A percentile compares a stretch with the other conserved stretches of the same genome.
phyloP scores from a whole-genome alignment of 2,329 filamentous ascomycete genomes.

The Endoconidiophora polonica region DNA sequence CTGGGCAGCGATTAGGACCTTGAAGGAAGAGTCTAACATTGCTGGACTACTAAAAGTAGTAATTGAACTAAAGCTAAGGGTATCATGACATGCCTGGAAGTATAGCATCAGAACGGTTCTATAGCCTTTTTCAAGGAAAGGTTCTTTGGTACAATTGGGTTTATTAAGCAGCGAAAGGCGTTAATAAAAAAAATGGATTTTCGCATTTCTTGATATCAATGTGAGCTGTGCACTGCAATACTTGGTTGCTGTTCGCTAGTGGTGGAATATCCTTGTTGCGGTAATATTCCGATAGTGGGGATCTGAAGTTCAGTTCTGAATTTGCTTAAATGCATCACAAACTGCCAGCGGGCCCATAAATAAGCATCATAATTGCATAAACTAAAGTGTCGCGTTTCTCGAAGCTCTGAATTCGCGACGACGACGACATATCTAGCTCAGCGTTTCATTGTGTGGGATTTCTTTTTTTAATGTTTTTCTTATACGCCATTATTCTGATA shows the following conservation, averaged over 20 bases:
- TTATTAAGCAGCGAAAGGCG: too few relatives aligned
- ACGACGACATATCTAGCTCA: too few relatives aligned
- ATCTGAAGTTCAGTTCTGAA: neutral
- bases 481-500: too few relatives aligned
- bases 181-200: too few relatives aligned
- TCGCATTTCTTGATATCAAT: too few relatives aligned
- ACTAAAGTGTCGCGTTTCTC: too few relatives aligned
- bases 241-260: neutral
- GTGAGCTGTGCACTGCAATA: too few relatives aligned
- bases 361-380: too few relatives aligned
- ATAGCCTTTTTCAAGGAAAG: neutral
- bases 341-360: neutral
- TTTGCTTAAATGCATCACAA: slow-evolving; percentile 3
- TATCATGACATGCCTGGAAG: neutral
- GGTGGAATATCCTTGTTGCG: neutral
- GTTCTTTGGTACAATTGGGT: too few relatives aligned
- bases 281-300: neutral
- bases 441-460: too few relatives aligned
- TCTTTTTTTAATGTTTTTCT: too few relatives aligned
- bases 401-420: too few relatives aligned
- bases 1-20: slow-evolving; percentile 51
- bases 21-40: slow-evolving; percentile 24
- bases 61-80: neutral
- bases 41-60: neutral
- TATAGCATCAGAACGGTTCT: neutral